Conservation (phyloP, 2,329 filamentous ascomycete species). For the Fusarium pininemorale region DNA sequence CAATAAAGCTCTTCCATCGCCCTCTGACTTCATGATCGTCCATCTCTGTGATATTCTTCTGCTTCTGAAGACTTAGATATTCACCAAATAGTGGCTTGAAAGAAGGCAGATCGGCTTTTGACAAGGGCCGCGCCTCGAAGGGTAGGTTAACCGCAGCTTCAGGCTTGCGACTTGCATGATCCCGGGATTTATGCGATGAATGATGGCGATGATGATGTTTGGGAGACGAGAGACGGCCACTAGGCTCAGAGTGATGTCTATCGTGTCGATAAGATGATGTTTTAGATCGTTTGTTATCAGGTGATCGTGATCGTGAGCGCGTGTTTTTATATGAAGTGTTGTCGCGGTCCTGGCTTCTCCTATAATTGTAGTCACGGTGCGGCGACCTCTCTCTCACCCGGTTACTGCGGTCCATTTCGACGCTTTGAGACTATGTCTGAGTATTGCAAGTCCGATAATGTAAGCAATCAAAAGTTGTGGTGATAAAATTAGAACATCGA, state of each 20-base stretch:
- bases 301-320: slow-evolving; percentile 40
- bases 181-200: slow-evolving; percentile 38
- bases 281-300: slow-evolving; percentile 27
- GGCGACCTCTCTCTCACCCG: slow-evolving; percentile 34
- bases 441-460: background rate
- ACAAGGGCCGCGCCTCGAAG: slow-evolving; percentile 70
- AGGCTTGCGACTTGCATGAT: slow-evolving; percentile 21
- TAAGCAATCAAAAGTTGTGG: background rate
- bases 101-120: slow-evolving; percentile 71
- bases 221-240: slow-evolving; percentile 23
- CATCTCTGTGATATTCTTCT: slow-evolving; percentile 72
- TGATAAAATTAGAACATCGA: background rate
- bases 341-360: slow-evolving; percentile 29
- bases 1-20: slow-evolving; percentile 91
- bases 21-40: slow-evolving; percentile 80
- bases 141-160: slow-evolving; percentile 60
- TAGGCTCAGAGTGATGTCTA: slow-evolving; percentile 21
- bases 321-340: slow-evolving; percentile 16
- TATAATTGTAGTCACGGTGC: slow-evolving; percentile 32
- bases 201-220: slow-evolving; percentile 31
- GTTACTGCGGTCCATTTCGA: slow-evolving; percentile 28
- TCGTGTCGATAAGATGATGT: slow-evolving; percentile 28
- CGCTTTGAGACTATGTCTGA: background rate
- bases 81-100: slow-evolving; percentile 81
- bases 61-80: slow-evolving; percentile 90